These are phyloP conservation scores for Breynia disticha DNA, from an alignment of 441 rosid species.

Conservation along the genomic window DNA sequence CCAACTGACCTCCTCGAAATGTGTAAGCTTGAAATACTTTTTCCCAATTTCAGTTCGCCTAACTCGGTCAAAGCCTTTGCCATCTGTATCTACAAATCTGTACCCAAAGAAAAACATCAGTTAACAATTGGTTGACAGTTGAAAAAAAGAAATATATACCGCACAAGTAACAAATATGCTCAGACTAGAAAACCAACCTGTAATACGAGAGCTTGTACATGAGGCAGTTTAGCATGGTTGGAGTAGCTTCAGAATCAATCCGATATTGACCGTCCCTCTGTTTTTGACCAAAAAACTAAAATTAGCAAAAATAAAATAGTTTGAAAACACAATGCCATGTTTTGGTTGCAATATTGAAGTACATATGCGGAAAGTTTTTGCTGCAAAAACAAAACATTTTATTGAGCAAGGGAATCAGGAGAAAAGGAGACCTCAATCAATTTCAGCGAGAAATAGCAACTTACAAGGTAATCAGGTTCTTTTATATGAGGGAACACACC, in stretches of 20 bases:
- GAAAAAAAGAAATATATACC: constrained; percentile 1
- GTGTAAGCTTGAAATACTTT: constrained; percentile 83
- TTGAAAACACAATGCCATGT: not conserved
- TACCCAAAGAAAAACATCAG: constrained; percentile 8
- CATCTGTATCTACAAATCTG: constrained; percentile 98
- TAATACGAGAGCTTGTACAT: constrained; percentile 97
- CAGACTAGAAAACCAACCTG: constrained; percentile 44
- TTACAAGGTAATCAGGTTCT: constrained; percentile 95
- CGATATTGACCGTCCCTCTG: constrained; percentile 94
- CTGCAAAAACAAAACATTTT: constrained; percentile 3
- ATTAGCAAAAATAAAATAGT: not conserved
- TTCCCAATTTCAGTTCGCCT: constrained; percentile 94
- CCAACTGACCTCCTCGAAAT: constrained; percentile 83
- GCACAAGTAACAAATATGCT: not conserved
- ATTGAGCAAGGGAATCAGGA: constrained; percentile 3
- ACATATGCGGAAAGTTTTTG: not conserved
- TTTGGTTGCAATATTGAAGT: not conserved
- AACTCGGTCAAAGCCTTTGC: constrained; percentile 83
- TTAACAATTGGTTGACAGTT: constrained; percentile 6
- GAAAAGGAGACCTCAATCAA: not conserved
- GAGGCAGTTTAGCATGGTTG: constrained; percentile 90
- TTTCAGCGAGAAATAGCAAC: constrained; percentile 7
- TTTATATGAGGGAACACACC: constrained; percentile 98
- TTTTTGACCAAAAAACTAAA: constrained; percentile 20
- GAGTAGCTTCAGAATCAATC: constrained; percentile 86